Percentiles rank a stretch among this genome's conserved stretches.
These are phyloP conservation scores for Talaromyces rugulosus DNA, from an alignment of 2,329 filamentous ascomycete genomes.

Conservation along the genomic window DNA sequence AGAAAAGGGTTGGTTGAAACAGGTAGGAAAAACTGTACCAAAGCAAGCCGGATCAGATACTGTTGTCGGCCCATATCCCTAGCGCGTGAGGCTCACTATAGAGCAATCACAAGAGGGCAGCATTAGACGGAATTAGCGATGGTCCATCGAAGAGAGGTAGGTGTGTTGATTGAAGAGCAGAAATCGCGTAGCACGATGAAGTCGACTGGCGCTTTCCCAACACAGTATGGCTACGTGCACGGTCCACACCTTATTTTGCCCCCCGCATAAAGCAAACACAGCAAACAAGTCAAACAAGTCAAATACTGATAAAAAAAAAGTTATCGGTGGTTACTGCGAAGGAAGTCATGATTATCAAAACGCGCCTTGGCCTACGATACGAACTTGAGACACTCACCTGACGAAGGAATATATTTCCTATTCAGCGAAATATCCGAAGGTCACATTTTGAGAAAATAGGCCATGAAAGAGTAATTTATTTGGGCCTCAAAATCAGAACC, in stretches of 20 bases:
- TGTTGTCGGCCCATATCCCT: conserved; percentile 41
- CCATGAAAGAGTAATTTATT: conserved; percentile 9
- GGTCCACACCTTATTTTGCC: conserved; percentile 27
- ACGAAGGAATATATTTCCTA: neutral
- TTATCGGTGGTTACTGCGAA: conserved; percentile 19
- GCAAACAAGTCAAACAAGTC: conserved; percentile 24
- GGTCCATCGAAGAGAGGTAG: neutral
- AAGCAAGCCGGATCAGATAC: conserved; percentile 41
- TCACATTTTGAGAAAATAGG: neutral
- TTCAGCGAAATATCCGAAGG: neutral
- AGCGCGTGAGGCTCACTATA: neutral
- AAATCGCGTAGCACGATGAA: neutral
- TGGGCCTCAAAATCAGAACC: conserved; percentile 14
- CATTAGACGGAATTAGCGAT: neutral
- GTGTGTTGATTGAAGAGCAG: neutral
- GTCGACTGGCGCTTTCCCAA: conserved; percentile 5
- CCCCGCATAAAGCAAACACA: conserved; percentile 30
- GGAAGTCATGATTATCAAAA: conserved; percentile 6
- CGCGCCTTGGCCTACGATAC: neutral
- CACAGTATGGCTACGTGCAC: conserved; percentile 19
- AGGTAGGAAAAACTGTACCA: conserved; percentile 32
- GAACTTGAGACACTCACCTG: neutral
- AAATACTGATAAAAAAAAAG: conserved; percentile 23
- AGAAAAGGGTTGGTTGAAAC: neutral
- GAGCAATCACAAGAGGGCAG: neutral